Evolutionary conservation across 1,284 basidiomycete genomes (phyloP).

Genomic region (Cutaneotrichosporon cutaneum): DNA sequence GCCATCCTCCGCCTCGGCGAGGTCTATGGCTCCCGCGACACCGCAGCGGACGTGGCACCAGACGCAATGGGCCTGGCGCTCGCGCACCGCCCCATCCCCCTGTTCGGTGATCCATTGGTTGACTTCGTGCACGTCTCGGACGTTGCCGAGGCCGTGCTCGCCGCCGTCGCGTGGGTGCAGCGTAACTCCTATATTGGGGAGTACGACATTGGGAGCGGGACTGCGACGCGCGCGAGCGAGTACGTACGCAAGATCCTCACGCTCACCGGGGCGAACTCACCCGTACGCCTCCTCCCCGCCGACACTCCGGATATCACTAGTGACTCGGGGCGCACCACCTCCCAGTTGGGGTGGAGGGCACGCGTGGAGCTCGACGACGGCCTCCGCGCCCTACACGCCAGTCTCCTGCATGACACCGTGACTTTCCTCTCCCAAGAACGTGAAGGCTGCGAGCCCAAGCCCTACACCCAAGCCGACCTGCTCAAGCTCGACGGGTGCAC

Average conservation of each 20-base stretch:
- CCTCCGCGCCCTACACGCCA: slow-evolving; percentile 24
- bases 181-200: slow-evolving; percentile 33
- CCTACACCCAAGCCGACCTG: slow-evolving; percentile 20
- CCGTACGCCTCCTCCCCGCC: slow-evolving; percentile 30
- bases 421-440: slow-evolving; percentile 16
- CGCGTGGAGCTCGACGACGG: slow-evolving; percentile 31
- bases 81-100: slow-evolving; percentile 32
- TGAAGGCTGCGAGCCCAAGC: slow-evolving; percentile 13
- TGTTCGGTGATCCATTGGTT: slow-evolving; percentile 12
- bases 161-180: no score
- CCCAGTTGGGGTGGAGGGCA: slow-evolving; percentile 26
- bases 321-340: slow-evolving; percentile 27
- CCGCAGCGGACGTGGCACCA: slow-evolving; percentile 32
- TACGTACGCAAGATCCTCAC: slow-evolving; percentile 32
- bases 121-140: slow-evolving; percentile 39
- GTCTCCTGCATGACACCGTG: slow-evolving; percentile 20
- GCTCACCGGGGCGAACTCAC: slow-evolving; percentile 35
- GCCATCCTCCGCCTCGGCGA: slow-evolving; percentile 35
- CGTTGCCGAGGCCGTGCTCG: no score
- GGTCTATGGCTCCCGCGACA: slow-evolving; percentile 40
- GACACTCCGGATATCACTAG: slow-evolving; percentile 32
- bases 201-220: slow-evolving; percentile 33
- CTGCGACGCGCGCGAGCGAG: slow-evolving; percentile 22
- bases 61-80: slow-evolving; percentile 36
- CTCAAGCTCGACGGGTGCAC: slow-evolving; percentile 28